Evolutionary conservation across 176 grass and related monocot species (phyloP), one percentile per base, ranked within the genome.

Genomic region (Cenchrus fungigraminus): DNA sequence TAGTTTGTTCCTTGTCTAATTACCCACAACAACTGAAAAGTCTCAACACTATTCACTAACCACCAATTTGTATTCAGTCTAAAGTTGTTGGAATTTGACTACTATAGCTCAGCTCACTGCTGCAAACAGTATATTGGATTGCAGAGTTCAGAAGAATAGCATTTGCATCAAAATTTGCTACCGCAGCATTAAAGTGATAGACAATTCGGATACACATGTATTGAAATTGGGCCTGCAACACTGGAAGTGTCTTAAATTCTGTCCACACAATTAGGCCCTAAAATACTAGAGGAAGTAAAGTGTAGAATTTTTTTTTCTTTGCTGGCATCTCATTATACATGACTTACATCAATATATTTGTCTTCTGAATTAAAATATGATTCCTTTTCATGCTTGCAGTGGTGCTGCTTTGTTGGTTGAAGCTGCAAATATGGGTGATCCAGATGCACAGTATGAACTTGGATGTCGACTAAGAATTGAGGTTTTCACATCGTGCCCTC

Each of bases 381-480:
- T 73, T 52, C 12, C 47, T 78, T 86, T 77, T 67, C 53, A 59
- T 74, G 22, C 80, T 17, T 85, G 68, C 71, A 98, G 93, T 77
- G 95, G 95, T 80, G 93, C 93, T 87, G 96, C 93, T 63, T 92
- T 98, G 86, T 64, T 98, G 49, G 89, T 98, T 81, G 89, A 98
- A 87, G 96, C 91, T 92, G 93, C 91, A 62, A 98, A 87, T 65
- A 98, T 98, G 96, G 93, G 95, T 84, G 96, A 98, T 89, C 82
- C 96, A 74, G 96, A 98, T 92, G 93, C 89, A 37, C 91, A 92
- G 58, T 95, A 98, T 75, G 96, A 98, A 88, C 93, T 98, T 85
- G 93, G 91, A 67, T 92, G 89, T 81, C 91, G 60, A 73, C 88
- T 98, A 66, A 94, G 91, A 90, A 88, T 95, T 72, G 96, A 98